These are phyloP conservation scores for Pseudognaphalium luteoalbum DNA, from an alignment of 129 eudicot species.

Conservation along the genomic window DNA sequence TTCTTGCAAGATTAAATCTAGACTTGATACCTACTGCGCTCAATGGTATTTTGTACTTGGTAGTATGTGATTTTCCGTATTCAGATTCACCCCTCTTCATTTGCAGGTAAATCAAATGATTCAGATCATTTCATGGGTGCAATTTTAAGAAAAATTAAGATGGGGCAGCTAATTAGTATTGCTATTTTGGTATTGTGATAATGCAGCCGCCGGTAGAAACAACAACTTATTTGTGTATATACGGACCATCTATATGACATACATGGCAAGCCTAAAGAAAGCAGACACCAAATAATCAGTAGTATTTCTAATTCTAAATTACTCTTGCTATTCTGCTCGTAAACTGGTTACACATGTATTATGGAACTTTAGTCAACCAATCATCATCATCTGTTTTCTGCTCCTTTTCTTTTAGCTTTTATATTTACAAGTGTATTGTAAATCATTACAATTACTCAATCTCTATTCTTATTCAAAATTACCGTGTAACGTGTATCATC, in stretches of 20 bases:
- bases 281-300: slow-evolving; percentile 36
- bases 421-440: too few relatives aligned
- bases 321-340: too few relatives aligned
- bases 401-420: too few relatives aligned
- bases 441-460: too few relatives aligned
- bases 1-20: slow-evolving; percentile 68
- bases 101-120: slow-evolving; percentile 59
- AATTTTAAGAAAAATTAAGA: too few relatives aligned
- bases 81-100: slow-evolving; percentile 89
- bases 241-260: slow-evolving; percentile 89
- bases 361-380: too few relatives aligned
- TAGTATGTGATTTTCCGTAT: slow-evolving; percentile 87
- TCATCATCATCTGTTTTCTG: too few relatives aligned
- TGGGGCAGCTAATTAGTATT: background rate
- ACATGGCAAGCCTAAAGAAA: slow-evolving; percentile 85
- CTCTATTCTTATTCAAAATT: too few relatives aligned
- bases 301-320: too few relatives aligned
- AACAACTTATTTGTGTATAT: slow-evolving; percentile 72
- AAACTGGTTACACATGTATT: too few relatives aligned
- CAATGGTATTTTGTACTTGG: slow-evolving; percentile 93
- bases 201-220: slow-evolving; percentile 83
- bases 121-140: background rate
- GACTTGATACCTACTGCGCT: slow-evolving; percentile 79
- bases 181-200: slow-evolving; percentile 15
- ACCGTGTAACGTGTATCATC: too few relatives aligned